A percentile compares a stretch with the other conserved stretches of the same genome.
Evolutionary conservation across 352 stramenopile species (phyloP).

Genomic region (Globisporangium mamillatum): DNA sequence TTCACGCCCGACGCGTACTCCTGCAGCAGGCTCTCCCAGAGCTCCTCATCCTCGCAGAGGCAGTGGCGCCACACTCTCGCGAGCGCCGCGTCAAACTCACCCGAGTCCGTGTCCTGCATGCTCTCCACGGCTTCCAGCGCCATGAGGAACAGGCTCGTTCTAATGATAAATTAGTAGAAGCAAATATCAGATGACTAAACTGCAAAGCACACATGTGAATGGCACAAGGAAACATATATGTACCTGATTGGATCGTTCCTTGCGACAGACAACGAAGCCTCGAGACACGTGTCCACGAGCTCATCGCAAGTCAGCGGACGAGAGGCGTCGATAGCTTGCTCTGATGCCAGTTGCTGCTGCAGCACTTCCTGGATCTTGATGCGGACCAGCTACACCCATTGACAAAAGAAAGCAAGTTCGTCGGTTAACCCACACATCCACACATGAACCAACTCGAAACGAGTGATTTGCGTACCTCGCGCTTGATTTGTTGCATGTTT

Average conservation of each 20-base stretch:
- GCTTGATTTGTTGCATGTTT: slow-evolving; percentile 50
- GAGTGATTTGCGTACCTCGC: slow-evolving; percentile 37
- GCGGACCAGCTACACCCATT: slow-evolving; percentile 39
- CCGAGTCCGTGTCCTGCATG: slow-evolving; percentile 24
- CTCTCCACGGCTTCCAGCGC: slow-evolving; percentile 66
- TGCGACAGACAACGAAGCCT: slow-evolving; percentile 34
- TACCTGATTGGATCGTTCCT: slow-evolving; percentile 60
- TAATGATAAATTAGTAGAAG: slow-evolving; percentile 11
- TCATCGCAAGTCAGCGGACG: slow-evolving; percentile 43
- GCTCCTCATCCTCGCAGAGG: slow-evolving; percentile 45
- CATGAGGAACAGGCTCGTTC: slow-evolving; percentile 69
- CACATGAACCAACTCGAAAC: background rate
- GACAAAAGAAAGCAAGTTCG: background rate
- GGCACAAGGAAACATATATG: background rate
- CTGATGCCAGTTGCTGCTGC: slow-evolving; percentile 44
- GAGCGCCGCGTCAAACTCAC: slow-evolving; percentile 46
- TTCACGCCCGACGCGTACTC: slow-evolving; percentile 57
- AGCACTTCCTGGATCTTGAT: slow-evolving; percentile 63
- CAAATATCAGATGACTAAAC: background rate
- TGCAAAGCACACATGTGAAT: too few relatives aligned
- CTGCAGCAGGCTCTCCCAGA: slow-evolving; percentile 53
- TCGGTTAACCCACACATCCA: background rate
- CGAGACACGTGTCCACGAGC: slow-evolving; percentile 48
- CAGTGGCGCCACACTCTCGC: slow-evolving; percentile 54
- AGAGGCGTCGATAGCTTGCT: slow-evolving; percentile 27